Conservation (phyloP, 176 grass and related monocot genomes). For the Rhipidocladum racemiflorum region DNA sequence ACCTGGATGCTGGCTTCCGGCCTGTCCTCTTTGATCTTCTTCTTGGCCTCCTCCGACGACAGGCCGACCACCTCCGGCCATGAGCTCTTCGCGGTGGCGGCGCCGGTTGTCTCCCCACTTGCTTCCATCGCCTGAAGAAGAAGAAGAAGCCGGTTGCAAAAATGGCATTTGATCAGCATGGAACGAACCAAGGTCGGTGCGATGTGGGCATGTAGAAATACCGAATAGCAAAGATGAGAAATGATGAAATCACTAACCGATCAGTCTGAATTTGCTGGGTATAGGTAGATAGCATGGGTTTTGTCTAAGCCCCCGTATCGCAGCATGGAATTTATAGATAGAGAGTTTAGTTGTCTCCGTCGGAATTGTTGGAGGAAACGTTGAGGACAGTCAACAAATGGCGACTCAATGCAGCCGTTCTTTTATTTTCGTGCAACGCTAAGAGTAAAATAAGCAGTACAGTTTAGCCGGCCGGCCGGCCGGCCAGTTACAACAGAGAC, state of each 20-base stretch:
- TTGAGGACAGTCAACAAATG: not conserved
- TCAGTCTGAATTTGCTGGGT: too few species aligned
- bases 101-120: not conserved
- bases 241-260: not conserved
- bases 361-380: not conserved
- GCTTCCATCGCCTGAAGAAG: slow-evolving; percentile 18
- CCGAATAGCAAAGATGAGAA: not conserved
- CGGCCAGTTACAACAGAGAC: not conserved
- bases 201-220: not conserved
- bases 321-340: not conserved
- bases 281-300: not conserved
- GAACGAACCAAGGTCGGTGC: not conserved
- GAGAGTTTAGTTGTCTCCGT: not conserved
- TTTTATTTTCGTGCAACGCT: not conserved
- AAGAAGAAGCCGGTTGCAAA: not conserved
- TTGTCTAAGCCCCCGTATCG: not conserved
- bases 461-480: not conserved
- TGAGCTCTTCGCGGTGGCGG: not conserved
- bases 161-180: not conserved
- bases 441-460: not conserved
- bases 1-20: slow-evolving; percentile 28
- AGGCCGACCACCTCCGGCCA: slow-evolving; percentile 53
- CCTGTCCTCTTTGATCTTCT: slow-evolving; percentile 44
- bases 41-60: slow-evolving; percentile 41
- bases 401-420: not conserved